Conservation (phyloP, 2,329 filamentous ascomycete genomes). For the Cladosporium sphaerospermum region DNA sequence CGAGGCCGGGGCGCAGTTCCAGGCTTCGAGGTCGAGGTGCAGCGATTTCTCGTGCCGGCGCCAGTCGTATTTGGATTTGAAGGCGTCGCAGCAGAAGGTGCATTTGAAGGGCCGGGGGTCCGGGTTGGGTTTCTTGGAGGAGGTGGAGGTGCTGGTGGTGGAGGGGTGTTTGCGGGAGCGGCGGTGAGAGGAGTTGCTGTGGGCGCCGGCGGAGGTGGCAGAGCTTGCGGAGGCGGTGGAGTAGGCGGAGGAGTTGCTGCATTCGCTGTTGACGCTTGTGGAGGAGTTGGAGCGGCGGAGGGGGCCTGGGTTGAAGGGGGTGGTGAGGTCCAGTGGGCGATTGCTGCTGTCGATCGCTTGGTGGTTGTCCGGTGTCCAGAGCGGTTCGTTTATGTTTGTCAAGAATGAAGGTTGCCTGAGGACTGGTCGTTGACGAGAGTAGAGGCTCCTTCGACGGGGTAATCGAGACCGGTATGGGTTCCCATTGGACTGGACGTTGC, state of each 20-base stretch:
- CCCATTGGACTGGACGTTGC: background rate
- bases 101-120: constrained; percentile 5
- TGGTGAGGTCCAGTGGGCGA: too few relatives aligned
- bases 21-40: constrained; percentile 5
- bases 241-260: constrained; percentile 3
- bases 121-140: background rate
- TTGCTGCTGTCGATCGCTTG: background rate
- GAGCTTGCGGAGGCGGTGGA: constrained; percentile 8
- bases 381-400: background rate
- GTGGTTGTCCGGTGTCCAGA: background rate
- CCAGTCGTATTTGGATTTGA: constrained; percentile 13
- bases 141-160: background rate
- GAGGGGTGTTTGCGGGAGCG: background rate
- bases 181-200: background rate
- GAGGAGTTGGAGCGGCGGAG: background rate
- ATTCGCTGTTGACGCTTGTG: constrained; percentile 2
- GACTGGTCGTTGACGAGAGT: background rate
- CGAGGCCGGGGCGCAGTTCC: background rate
- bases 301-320: background rate
- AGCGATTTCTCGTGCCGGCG: constrained; percentile 9
- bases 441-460: background rate
- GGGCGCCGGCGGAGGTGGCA: background rate
- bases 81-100: constrained; percentile 8
- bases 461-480: background rate
- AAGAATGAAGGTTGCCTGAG: background rate